Percentiles rank a stretch among this genome's conserved stretches.
phyloP scores from a whole-genome alignment of 1,284 basidiomycete genomes.

The Amylostereum areolatum region DNA sequence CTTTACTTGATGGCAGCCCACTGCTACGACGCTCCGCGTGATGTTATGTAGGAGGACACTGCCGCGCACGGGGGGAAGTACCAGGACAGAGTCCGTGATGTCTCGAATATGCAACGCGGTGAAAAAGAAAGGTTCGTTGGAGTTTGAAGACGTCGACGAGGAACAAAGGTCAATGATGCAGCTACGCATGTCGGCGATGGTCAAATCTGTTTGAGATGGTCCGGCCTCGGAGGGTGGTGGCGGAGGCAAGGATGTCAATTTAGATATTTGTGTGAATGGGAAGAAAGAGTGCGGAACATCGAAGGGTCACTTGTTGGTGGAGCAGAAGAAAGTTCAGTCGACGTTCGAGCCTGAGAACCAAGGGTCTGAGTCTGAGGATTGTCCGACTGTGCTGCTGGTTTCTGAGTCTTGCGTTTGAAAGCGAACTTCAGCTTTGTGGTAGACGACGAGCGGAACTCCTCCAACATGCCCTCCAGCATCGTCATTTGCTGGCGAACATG shows the following conservation, averaged over 20 bases:
- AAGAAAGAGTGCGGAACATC: constrained; percentile 23
- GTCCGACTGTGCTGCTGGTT: constrained; percentile 18
- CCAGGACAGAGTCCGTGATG: constrained; percentile 47
- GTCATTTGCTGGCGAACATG: constrained; percentile 47
- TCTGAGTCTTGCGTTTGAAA: constrained; percentile 52
- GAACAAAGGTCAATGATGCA: constrained; percentile 62
- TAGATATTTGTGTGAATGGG: constrained; percentile 34
- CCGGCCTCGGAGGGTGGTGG: constrained; percentile 13
- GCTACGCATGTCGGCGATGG: constrained; percentile 49
- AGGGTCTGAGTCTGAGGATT: constrained; percentile 6
- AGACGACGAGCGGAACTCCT: constrained; percentile 39
- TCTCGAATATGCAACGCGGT: constrained; percentile 62
- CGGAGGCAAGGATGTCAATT: constrained; percentile 25
- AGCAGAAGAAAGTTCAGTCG: constrained; percentile 10
- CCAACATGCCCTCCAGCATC: constrained; percentile 45
- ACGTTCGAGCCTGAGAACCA: background rate
- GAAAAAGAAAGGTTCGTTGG: constrained; percentile 19
- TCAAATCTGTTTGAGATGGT: constrained; percentile 37
- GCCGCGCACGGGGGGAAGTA: constrained; percentile 59
- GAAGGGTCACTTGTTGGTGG: constrained; percentile 19
- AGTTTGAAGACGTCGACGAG: constrained; percentile 19
- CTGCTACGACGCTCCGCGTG: constrained; percentile 50
- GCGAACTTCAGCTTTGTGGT: constrained; percentile 58
- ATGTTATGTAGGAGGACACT: constrained; percentile 68
- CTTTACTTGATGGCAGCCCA: constrained; percentile 72